A percentile compares a stretch with the other conserved stretches of the same genome.
Conservation (phyloP, 495 filamentous ascomycete species). For the Aspergillus biplanus region DNA sequence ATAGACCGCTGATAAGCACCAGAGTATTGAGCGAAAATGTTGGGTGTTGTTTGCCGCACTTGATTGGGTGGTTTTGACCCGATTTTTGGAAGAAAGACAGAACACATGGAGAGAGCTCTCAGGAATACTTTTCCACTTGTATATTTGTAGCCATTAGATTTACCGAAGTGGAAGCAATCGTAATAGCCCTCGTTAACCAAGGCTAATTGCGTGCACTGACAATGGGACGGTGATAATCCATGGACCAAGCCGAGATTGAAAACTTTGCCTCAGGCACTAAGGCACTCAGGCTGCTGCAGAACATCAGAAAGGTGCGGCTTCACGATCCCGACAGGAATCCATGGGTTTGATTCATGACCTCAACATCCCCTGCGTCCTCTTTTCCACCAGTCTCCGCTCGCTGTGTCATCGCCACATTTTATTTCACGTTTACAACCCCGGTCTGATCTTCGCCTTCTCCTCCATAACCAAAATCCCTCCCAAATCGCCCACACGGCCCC, state of each 20-base stretch:
- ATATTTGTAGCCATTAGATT: no score
- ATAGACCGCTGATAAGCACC: background rate
- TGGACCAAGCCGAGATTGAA: background rate
- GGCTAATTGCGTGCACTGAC: no score
- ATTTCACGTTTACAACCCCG: background rate
- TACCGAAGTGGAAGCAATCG: no score
- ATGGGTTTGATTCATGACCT: background rate
- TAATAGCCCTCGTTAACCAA: no score
- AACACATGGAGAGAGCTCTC: no score
- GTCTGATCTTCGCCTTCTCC: background rate
- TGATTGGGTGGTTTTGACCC: slow-evolving; percentile 1
- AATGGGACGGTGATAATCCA: background rate
- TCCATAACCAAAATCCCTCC: background rate
- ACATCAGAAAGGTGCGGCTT: slow-evolving; percentile 3
- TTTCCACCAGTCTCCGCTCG: background rate
- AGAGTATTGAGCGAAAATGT: background rate
- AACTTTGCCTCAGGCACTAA: slow-evolving; percentile 30
- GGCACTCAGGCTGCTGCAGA: slow-evolving; percentile 17
- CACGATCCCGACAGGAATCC: background rate
- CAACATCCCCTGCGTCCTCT: background rate
- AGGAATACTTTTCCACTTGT: no score
- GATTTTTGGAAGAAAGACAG: background rate
- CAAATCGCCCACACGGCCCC: slow-evolving; percentile 18
- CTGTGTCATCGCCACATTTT: background rate
- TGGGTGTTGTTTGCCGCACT: slow-evolving; percentile 2